Evolutionary conservation across 2,329 filamentous ascomycete genomes (phyloP).

Genomic region (Neopestalotiopsis sp.): DNA sequence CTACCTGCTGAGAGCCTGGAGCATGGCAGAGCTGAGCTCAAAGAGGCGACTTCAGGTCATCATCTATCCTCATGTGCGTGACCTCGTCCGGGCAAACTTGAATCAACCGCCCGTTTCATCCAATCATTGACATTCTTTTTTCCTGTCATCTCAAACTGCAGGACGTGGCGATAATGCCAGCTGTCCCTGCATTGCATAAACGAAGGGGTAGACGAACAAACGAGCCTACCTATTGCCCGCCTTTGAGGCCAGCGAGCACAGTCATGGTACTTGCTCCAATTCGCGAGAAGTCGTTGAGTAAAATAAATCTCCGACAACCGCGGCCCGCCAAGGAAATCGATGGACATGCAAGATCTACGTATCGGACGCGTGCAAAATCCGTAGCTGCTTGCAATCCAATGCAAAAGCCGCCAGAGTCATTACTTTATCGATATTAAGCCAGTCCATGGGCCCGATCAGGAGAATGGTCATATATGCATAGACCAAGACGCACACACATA

Average conservation of each 20-base stretch:
- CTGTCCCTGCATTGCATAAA: constrained; percentile 43
- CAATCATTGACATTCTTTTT: constrained; percentile 12
- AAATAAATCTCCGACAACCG: constrained; percentile 1
- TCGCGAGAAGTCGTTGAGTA: background rate
- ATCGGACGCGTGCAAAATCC: background rate
- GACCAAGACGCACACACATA: background rate
- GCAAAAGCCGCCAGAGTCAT: background rate
- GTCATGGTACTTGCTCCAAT: background rate
- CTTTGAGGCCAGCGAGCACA: background rate
- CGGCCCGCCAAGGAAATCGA: background rate
- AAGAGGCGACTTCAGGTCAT: background rate
- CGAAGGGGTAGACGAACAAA: constrained; percentile 23
- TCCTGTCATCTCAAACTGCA: constrained; percentile 13
- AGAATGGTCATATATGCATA: too few species aligned
- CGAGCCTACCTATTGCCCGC: background rate
- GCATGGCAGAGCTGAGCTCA: background rate
- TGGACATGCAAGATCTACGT: constrained; percentile 3
- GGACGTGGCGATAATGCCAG: constrained; percentile 37
- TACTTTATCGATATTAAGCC: background rate
- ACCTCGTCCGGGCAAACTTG: background rate
- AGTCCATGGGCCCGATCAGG: too few species aligned
- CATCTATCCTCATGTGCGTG: background rate
- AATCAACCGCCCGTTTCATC: background rate
- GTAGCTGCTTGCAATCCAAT: background rate
- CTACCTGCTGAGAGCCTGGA: background rate